These are phyloP conservation scores for Ettlia oleoabundans DNA, from an alignment of 139 green algal genomes.

Conservation along the genomic window DNA sequence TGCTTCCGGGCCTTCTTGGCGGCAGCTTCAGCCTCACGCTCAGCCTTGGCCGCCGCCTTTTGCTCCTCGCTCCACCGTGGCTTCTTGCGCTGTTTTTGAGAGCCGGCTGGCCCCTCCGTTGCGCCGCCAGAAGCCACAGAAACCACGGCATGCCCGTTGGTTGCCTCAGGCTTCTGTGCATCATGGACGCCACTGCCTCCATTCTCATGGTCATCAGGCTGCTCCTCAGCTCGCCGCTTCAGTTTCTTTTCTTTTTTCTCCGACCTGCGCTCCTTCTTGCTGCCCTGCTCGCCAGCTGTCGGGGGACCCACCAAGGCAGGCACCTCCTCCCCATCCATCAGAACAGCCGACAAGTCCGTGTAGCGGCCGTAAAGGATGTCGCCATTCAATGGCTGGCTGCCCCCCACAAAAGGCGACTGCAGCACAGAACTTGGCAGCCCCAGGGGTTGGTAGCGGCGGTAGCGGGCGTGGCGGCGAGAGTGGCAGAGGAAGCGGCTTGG, in stretches of 20 bases:
- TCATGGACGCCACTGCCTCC: not conserved
- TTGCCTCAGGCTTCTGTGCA: not conserved
- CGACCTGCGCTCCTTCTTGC: not conserved
- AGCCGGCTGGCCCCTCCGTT: not conserved
- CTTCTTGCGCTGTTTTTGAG: slow-evolving; percentile 42
- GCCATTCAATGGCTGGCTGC: slow-evolving; percentile 12
- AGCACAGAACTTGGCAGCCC: too few relatives aligned
- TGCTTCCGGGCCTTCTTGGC: not conserved
- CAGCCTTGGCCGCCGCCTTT: slow-evolving; percentile 38
- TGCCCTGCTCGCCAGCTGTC: not conserved
- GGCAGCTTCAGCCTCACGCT: not conserved
- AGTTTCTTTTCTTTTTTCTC: slow-evolving; percentile 2
- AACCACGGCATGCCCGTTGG: not conserved
- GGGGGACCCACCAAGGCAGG: not conserved
- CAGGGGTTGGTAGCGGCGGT: too few relatives aligned
- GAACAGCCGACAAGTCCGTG: slow-evolving; percentile 26
- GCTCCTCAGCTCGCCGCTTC: not conserved
- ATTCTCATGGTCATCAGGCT: not conserved
- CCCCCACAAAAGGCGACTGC: slow-evolving; percentile 47
- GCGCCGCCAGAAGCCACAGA: not conserved
- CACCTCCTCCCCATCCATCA: slow-evolving; percentile 1
- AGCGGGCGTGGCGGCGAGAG: too few relatives aligned
- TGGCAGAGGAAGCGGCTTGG: too few relatives aligned
- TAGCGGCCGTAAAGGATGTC: slow-evolving; percentile 45
- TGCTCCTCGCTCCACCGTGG: slow-evolving; percentile 46